phyloP scores from a whole-genome alignment of 257 asterid genomes.

The Eucommia ulmoides region DNA sequence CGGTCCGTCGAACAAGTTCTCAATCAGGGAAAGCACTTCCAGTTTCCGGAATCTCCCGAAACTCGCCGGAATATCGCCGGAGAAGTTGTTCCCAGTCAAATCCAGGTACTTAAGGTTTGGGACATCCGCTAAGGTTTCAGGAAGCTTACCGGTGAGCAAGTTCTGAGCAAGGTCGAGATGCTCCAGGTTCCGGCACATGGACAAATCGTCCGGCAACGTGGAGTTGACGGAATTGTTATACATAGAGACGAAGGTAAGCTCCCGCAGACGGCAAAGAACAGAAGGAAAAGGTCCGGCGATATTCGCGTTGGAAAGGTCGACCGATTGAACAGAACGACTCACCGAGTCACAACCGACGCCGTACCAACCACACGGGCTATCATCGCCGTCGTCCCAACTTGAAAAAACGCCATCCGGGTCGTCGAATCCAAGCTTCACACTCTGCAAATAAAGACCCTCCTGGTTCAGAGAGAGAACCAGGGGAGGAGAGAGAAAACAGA shows the following conservation, averaged over 20 bases:
- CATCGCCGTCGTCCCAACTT: conserved; percentile 50
- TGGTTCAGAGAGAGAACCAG: conserved; percentile 38
- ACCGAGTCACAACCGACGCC: conserved; percentile 59
- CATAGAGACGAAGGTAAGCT: conserved; percentile 44
- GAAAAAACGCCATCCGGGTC: conserved; percentile 67
- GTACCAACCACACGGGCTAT: conserved; percentile 67
- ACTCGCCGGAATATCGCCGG: conserved; percentile 70
- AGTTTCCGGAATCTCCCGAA: conserved; percentile 65
- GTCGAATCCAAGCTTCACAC: conserved; percentile 50
- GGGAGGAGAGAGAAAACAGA: conserved; percentile 15
- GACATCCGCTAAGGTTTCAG: conserved; percentile 38
- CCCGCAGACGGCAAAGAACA: conserved; percentile 51
- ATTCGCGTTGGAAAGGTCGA: conserved; percentile 71
- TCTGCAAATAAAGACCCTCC: conserved; percentile 52
- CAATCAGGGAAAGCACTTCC: conserved; percentile 75
- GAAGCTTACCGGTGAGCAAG: conserved; percentile 58
- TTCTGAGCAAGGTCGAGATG: conserved; percentile 89
- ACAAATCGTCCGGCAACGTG: conserved; percentile 35
- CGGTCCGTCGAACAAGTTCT: conserved; percentile 62
- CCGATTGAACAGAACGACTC: conserved; percentile 34
- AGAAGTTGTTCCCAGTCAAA: conserved; percentile 79
- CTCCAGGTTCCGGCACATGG: conserved; percentile 42
- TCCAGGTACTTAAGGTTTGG: conserved; percentile 67
- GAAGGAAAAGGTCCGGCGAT: conserved; percentile 82
- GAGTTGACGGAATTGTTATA: conserved; percentile 69